Percentiles rank a stretch among this genome's conserved stretches.
phyloP scores from a whole-genome alignment of 1,284 basidiomycete genomes.

The Lignosus rhinocerotis region DNA sequence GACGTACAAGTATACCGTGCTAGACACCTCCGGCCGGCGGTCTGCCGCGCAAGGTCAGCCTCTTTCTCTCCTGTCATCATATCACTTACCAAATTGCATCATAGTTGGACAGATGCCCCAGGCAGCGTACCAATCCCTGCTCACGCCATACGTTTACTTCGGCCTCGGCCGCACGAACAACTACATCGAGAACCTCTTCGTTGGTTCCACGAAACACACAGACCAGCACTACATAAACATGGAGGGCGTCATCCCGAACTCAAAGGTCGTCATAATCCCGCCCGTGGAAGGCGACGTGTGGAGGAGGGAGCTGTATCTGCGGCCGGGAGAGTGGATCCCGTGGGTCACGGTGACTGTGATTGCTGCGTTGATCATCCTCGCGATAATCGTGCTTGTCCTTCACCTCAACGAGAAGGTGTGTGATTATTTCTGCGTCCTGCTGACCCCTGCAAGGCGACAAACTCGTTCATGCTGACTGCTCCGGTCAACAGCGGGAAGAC shows the following conservation, averaged over 20 bases:
- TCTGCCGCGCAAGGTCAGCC: conserved; percentile 83
- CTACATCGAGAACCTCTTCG: conserved; percentile 96
- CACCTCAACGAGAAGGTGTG: conserved; percentile 90
- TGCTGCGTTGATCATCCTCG: conserved; percentile 73
- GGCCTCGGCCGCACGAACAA: conserved; percentile 99
- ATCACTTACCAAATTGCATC: conserved; percentile 4
- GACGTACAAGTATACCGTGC: conserved; percentile 95
- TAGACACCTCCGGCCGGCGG: conserved; percentile 89
- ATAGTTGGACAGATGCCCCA: conserved; percentile 91
- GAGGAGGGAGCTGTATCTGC: conserved; percentile 88
- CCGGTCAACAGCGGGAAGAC: conserved; percentile 73
- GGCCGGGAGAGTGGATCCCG: conserved; percentile 97
- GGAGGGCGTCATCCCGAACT: conserved; percentile 98
- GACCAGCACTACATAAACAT: conserved; percentile 81
- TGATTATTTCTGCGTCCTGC: not conserved
- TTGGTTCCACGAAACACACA: conserved; percentile 81
- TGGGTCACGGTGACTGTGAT: conserved; percentile 91
- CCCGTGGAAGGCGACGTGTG: conserved; percentile 63
- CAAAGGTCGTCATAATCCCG: conserved; percentile 93
- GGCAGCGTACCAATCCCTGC: conserved; percentile 86
- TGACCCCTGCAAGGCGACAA: not conserved
- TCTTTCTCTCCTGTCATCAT: not conserved
- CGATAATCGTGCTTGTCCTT: conserved; percentile 82
- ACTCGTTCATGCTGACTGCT: not conserved
- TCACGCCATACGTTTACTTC: conserved; percentile 93